phyloP scores from a whole-genome alignment of 2,329 filamentous ascomycete genomes.

The Penicillium thymicola region DNA sequence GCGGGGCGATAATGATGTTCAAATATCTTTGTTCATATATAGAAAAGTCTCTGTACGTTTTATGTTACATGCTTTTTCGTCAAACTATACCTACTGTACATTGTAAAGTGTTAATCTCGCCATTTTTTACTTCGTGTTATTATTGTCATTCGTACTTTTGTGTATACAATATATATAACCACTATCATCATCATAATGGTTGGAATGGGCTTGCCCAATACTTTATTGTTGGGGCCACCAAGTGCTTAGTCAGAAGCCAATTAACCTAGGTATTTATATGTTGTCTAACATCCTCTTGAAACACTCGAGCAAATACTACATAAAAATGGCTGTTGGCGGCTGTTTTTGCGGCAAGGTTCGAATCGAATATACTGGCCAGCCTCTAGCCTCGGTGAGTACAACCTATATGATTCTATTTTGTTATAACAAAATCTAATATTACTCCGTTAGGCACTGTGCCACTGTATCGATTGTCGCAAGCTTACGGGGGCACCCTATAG shows the following conservation, averaged over 20 bases:
- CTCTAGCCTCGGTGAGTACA: conserved; percentile 28
- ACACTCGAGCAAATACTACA: neutral
- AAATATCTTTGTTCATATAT: neutral
- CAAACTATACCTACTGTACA: neutral
- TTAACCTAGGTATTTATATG: neutral
- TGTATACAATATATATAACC: neutral
- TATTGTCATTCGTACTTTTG: neutral
- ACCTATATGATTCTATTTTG: neutral
- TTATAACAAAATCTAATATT: conserved; percentile 2
- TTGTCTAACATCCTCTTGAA: neutral
- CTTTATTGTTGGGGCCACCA: neutral
- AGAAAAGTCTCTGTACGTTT: neutral
- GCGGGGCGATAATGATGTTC: conserved; percentile 25
- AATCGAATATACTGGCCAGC: conserved; percentile 33
- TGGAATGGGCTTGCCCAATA: neutral
- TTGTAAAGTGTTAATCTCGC: neutral
- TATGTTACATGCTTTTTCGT: neutral
- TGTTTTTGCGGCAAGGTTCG: conserved; percentile 40
- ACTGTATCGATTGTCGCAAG: conserved; percentile 42
- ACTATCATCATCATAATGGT: neutral
- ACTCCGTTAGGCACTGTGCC: conserved; percentile 32
- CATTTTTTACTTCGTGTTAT: neutral
- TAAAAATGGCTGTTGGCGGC: conserved; percentile 30
- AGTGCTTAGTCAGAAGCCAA: neutral
- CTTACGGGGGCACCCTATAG: conserved; percentile 32